phyloP scores from a whole-genome alignment of 495 filamentous ascomycete species.

The Penicillium argentinense region DNA sequence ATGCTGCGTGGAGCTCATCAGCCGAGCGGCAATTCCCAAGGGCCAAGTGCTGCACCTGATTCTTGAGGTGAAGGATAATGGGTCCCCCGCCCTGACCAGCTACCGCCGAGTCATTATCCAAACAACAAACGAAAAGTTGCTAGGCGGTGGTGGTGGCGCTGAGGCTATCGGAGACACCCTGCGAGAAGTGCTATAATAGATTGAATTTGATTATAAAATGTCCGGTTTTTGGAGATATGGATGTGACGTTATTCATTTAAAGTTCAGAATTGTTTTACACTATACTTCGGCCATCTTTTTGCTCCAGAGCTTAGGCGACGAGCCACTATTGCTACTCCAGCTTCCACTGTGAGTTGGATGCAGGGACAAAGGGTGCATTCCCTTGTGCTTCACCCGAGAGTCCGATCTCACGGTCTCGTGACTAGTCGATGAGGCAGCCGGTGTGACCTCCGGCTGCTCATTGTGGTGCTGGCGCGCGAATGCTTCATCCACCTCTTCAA shows the following conservation, averaged over 20 bases:
- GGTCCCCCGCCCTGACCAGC: slow-evolving; percentile 32
- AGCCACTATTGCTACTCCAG: slow-evolving; percentile 15
- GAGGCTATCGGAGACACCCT: slow-evolving; percentile 12
- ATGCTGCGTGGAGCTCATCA: slow-evolving; percentile 32
- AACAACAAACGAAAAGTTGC: slow-evolving; percentile 22
- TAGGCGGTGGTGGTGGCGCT: slow-evolving; percentile 10
- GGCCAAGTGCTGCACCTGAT: slow-evolving; percentile 36
- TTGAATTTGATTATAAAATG: neutral
- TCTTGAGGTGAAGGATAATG: slow-evolving; percentile 41
- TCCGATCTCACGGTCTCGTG: slow-evolving; percentile 3
- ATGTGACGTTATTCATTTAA: neutral
- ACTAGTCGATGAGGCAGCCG: neutral
- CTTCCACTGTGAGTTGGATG: slow-evolving; percentile 13
- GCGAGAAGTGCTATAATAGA: slow-evolving; percentile 5
- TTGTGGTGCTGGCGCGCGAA: slow-evolving; percentile 28
- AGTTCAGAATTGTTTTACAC: neutral
- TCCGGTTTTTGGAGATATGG: neutral
- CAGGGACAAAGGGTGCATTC: slow-evolving; percentile 21
- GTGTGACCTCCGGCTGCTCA: slow-evolving; percentile 6
- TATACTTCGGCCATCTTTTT: slow-evolving; percentile 14
- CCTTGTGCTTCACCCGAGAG: slow-evolving; percentile 11
- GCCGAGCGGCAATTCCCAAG: slow-evolving; percentile 23
- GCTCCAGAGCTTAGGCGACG: slow-evolving; percentile 9
- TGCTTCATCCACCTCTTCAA: slow-evolving; percentile 54
- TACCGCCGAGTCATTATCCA: slow-evolving; percentile 45